Percentiles rank a stretch among this genome's conserved stretches.
Conservation (phyloP, 1,139 yeast species). For the Suhomyces coccinellae region DNA sequence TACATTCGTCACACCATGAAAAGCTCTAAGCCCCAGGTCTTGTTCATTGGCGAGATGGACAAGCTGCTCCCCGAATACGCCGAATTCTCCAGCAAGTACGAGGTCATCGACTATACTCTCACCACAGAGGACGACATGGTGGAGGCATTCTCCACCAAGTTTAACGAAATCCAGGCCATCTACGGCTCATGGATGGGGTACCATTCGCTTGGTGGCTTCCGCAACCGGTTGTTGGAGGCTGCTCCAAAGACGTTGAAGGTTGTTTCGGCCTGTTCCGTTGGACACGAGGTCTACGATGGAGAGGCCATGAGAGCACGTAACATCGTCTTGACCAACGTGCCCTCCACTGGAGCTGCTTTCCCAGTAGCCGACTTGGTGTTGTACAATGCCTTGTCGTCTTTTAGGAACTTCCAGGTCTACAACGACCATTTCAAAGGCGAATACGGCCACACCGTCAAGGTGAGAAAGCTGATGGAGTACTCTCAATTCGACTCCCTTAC, state of each 20-base stretch:
- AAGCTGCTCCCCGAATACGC: conserved; percentile 21
- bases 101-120: conserved; percentile 20
- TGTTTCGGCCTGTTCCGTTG: conserved; percentile 69
- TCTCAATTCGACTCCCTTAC: conserved; percentile 33
- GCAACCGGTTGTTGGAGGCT: conserved; percentile 44
- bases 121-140: conserved; percentile 21
- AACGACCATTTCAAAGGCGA: conserved; percentile 36
- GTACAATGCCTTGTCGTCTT: conserved; percentile 57
- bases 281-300: conserved; percentile 62
- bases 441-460: conserved; percentile 40
- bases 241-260: conserved; percentile 56
- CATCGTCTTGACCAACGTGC: conserved; percentile 65
- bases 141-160: conserved; percentile 34
- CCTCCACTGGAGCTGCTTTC: conserved; percentile 57
- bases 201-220: conserved; percentile 49
- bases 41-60: conserved; percentile 27
- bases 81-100: conserved; percentile 19
- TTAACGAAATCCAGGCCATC: conserved; percentile 52
- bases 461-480: conserved; percentile 42
- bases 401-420: conserved; percentile 59
- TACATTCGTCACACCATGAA: no score
- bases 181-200: conserved; percentile 69
- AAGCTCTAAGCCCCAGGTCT: conserved; percentile 18
- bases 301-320: conserved; percentile 37
- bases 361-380: conserved; percentile 82